phyloP scores from a whole-genome alignment of 768 basidiomycete genomes.

The Lactarius quietus region DNA sequence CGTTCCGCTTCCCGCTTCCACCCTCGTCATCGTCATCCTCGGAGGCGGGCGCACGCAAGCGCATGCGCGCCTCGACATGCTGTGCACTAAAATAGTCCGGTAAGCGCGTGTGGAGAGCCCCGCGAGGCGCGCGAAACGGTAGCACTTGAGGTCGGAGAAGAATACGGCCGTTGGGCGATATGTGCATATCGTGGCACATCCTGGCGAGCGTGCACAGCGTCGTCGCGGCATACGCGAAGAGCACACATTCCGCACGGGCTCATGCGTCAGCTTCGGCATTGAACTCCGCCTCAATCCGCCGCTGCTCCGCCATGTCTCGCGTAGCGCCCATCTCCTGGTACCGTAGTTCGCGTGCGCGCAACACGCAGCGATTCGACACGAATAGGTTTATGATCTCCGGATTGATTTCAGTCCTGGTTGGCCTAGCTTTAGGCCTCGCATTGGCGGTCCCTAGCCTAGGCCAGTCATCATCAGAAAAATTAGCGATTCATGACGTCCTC shows the following conservation, averaged over 20 bases:
- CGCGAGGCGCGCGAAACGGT: constrained; percentile 17
- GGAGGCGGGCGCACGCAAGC: background rate
- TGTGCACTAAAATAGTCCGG: constrained; percentile 12
- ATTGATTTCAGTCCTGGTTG: no score
- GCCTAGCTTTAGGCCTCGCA: no score
- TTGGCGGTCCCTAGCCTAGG: no score
- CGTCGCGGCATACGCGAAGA: constrained; percentile 22
- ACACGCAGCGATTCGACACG: constrained; percentile 19
- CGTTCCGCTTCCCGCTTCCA: background rate
- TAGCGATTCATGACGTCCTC: no score
- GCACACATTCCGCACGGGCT: constrained; percentile 16
- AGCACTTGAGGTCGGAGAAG: constrained; percentile 22
- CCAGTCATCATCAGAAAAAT: no score
- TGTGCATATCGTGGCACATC: constrained; percentile 26
- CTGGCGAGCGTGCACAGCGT: constrained; percentile 24
- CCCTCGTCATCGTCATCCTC: background rate
- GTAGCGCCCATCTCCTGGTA: constrained; percentile 19
- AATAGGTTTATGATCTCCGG: constrained; percentile 19
- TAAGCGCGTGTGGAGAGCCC: constrained; percentile 23
- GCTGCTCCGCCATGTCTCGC: constrained; percentile 19
- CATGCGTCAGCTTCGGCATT: constrained; percentile 23
- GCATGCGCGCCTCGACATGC: background rate
- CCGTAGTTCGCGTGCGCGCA: constrained; percentile 17
- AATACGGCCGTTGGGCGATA: constrained; percentile 23
- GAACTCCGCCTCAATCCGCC: constrained; percentile 16